Base-by-base conservation (phyloP, 2,329 filamentous ascomycete species). In the Colletotrichum shisoi region DNA sequence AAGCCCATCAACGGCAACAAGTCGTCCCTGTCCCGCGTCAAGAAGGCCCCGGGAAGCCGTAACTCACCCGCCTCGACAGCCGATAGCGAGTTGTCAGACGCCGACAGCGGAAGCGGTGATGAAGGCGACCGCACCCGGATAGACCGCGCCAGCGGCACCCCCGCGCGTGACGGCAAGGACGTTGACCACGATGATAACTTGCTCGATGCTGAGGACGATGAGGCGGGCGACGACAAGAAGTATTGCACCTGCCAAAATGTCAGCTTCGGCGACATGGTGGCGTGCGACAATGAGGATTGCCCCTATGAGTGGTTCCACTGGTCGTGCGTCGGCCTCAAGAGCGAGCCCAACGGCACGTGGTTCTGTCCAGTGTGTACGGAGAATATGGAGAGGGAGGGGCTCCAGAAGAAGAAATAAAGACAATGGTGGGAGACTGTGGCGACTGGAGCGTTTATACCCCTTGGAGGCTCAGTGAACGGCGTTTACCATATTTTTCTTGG, bases 261-360 rank as follows among this genome's bases (percentile, higher is more conserved):
- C 71, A 93, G 90, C 77, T 93, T 91, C 74, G 92, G 92, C 69
- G 90, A 94, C 74, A 95, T 95, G 92, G 91, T 95, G 70, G 92
- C 91, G 37, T 95, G 92, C 80, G 92, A 95, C 80, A 94, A 94
- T 76, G 88, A 91, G 65, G 85, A 89, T 71, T 95, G 92, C 78
- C 88, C 89, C 53, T 91, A 87, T 74, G 91, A 95, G 79, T 95
- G 92, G 92, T 95, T 95, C 77, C 92, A 95, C 79, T 95, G 91
- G 90, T 88, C 82, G 49, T 91, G 88, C 72, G 88, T 91, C 57
- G 87, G 87, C 21, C 81, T 91, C 39, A 89, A 88, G 77, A 89
- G 85, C 72, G 88, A 90, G 75, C 88, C 88, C 8, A 86, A 85
- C 63, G 88, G 88, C 39, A 88, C 83, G 27, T 91, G 88, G 88